Conservation (phyloP, 2,329 filamentous ascomycete genomes). For the Calonectria fujianensis region DNA sequence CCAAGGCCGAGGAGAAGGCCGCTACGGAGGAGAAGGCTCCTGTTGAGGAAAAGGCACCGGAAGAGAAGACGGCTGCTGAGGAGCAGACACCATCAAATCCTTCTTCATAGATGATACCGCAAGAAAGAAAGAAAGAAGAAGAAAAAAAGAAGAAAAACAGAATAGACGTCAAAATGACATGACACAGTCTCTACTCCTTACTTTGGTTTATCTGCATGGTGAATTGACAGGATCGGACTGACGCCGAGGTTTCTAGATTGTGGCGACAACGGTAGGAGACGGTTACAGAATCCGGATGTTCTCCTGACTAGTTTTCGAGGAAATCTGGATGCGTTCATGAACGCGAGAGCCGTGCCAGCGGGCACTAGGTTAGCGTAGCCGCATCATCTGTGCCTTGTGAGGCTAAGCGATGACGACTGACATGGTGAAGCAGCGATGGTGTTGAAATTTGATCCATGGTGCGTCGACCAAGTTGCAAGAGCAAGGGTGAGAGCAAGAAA, state of each 20-base stretch:
- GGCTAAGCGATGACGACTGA: not conserved
- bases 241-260: not conserved
- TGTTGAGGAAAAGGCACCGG: not conserved
- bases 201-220: not conserved
- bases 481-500: not conserved
- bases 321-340: constrained; percentile 10
- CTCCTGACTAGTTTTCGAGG: not conserved
- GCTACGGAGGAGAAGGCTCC: constrained; percentile 22
- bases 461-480: not conserved
- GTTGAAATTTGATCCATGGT: constrained; percentile 6
- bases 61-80: constrained; percentile 26
- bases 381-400: constrained; percentile 6
- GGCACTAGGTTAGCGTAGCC: constrained; percentile 38
- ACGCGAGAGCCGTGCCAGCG: constrained; percentile 26
- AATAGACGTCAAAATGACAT: not conserved
- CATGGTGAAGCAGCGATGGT: constrained; percentile 22
- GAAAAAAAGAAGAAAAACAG: constrained; percentile 4
- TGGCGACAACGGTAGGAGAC: not conserved
- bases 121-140: constrained; percentile 15
- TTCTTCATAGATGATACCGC: constrained; percentile 34
- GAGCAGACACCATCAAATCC: constrained; percentile 33
- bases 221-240: not conserved
- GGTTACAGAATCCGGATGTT: constrained; percentile 15
- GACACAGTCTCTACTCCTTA: not conserved
- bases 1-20: constrained; percentile 19